Percentiles rank a stretch among this genome's conserved stretches.
phyloP scores from a whole-genome alignment of 768 basidiomycete species.

The Lactarius psammicola region DNA sequence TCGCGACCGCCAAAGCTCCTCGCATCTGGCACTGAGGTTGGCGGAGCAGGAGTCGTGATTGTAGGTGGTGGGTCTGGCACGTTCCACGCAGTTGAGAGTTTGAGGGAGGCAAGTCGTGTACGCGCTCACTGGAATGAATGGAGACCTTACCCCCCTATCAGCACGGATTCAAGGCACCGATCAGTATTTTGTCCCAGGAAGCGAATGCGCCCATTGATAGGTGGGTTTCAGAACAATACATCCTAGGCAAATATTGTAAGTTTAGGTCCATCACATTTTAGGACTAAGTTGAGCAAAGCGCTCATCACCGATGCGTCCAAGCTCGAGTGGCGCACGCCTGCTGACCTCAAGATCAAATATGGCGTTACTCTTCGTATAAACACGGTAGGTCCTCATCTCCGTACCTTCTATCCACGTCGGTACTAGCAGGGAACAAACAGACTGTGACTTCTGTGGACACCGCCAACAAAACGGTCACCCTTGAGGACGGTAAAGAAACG shows the following conservation, averaged over 20 bases:
- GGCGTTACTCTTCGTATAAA: slow-evolving; percentile 62
- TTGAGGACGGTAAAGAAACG: slow-evolving; percentile 57
- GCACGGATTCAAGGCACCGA: slow-evolving; percentile 75
- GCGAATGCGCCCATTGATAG: slow-evolving; percentile 80
- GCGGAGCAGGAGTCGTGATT: slow-evolving; percentile 70
- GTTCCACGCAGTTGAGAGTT: slow-evolving; percentile 73
- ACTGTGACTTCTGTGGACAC: slow-evolving; percentile 71
- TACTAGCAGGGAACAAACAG: slow-evolving; percentile 37
- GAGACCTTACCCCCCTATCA: slow-evolving; percentile 34
- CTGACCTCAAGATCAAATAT: slow-evolving; percentile 75
- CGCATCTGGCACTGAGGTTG: slow-evolving; percentile 45
- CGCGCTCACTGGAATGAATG: neutral
- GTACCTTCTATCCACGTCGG: slow-evolving; percentile 9
- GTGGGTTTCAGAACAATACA: slow-evolving; percentile 36
- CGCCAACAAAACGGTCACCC: slow-evolving; percentile 56
- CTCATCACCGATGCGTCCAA: slow-evolving; percentile 77
- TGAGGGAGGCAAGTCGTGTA: slow-evolving; percentile 63
- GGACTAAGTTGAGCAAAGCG: slow-evolving; percentile 87
- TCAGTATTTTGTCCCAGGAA: slow-evolving; percentile 81
- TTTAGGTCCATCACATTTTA: slow-evolving; percentile 32
- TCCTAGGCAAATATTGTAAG: neutral
- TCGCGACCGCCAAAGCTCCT: slow-evolving; percentile 58
- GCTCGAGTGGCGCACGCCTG: slow-evolving; percentile 66
- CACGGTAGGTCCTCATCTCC: slow-evolving; percentile 42
- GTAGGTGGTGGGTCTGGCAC: slow-evolving; percentile 84